Evolutionary conservation across 2,329 filamentous ascomycete species (phyloP).

Genomic region (Didymella segeticola): DNA sequence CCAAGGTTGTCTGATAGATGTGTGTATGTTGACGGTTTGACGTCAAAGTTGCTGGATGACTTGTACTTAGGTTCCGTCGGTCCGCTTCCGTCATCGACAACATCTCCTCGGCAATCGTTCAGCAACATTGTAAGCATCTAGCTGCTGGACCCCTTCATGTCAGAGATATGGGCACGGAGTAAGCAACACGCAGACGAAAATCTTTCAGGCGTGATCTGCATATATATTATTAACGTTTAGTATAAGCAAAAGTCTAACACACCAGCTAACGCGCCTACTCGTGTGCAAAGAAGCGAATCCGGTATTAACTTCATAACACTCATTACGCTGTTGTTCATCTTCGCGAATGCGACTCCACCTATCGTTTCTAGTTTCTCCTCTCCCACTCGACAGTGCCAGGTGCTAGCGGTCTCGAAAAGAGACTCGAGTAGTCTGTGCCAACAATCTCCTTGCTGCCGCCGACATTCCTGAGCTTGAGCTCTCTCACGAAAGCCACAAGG

Average conservation of each 20-base stretch:
- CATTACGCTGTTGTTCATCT: slow-evolving; percentile 14
- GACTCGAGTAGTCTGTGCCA: slow-evolving; percentile 68
- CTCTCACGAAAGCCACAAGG: slow-evolving; percentile 74
- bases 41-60: neutral
- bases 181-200: neutral
- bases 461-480: slow-evolving; percentile 80
- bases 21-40: neutral
- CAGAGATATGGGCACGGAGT: too few species aligned
- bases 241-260: slow-evolving; percentile 20
- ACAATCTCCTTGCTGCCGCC: slow-evolving; percentile 74
- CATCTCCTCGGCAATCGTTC: slow-evolving; percentile 18
- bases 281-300: slow-evolving; percentile 16
- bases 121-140: neutral
- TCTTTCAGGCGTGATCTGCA: neutral
- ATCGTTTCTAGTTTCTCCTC: slow-evolving; percentile 57
- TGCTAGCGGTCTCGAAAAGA: slow-evolving; percentile 55
- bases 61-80: slow-evolving; percentile 5
- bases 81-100: slow-evolving; percentile 10
- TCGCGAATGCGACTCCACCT: slow-evolving; percentile 21
- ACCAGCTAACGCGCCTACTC: slow-evolving; percentile 8
- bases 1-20: neutral
- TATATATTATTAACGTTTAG: slow-evolving; percentile 11
- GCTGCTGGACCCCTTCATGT: too few species aligned
- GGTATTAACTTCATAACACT: slow-evolving; percentile 27
- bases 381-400: slow-evolving; percentile 74